A percentile compares a stretch with the other conserved stretches of the same genome.
phyloP scores from a whole-genome alignment of 2,329 filamentous ascomycete species.

The Cladobotryum mycophilum region DNA sequence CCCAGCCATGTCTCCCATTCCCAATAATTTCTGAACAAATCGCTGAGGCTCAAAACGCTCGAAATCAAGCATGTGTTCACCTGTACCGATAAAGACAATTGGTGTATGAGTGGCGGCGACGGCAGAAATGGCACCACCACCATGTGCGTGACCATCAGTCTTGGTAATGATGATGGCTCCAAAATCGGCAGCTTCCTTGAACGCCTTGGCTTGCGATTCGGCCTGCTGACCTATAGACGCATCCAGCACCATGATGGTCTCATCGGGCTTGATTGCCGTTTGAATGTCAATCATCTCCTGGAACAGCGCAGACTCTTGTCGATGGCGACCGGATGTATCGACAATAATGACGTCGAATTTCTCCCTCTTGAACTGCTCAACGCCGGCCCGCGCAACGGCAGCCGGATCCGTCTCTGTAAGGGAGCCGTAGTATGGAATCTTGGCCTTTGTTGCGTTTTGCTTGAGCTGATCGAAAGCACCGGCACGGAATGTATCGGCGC shows the following conservation, averaged over 20 bases:
- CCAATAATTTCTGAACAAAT: constrained; percentile 88
- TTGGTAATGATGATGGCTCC: constrained; percentile 99
- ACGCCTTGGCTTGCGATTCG: constrained; percentile 88
- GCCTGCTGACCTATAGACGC: constrained; percentile 95
- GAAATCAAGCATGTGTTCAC: constrained; percentile 92
- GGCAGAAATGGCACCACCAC: constrained; percentile 94
- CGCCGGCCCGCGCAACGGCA: constrained; percentile 87
- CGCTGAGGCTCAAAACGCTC: constrained; percentile 89
- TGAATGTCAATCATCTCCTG: constrained; percentile 98
- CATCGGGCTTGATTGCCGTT: constrained; percentile 79
- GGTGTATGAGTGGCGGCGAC: constrained; percentile 94
- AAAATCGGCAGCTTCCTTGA: constrained; percentile 96
- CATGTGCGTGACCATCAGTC: constrained; percentile 90
- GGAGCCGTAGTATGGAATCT: constrained; percentile 97
- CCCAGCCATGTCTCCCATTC: constrained; percentile 95
- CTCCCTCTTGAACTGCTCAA: constrained; percentile 99
- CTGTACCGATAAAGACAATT: constrained; percentile 96
- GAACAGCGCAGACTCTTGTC: constrained; percentile 91
- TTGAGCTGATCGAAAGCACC: constrained; percentile 98
- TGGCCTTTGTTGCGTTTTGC: constrained; percentile 97
- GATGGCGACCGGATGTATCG: constrained; percentile 90
- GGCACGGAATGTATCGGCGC: constrained; percentile 96
- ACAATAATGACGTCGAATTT: constrained; percentile 98
- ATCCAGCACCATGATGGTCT: constrained; percentile 98
- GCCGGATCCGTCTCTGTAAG: constrained; percentile 95